Percentiles rank a stretch among this genome's conserved stretches.
phyloP scores from a whole-genome alignment of 2,329 filamentous ascomycete species.

The Cladosporium austrohemisphaericum region DNA sequence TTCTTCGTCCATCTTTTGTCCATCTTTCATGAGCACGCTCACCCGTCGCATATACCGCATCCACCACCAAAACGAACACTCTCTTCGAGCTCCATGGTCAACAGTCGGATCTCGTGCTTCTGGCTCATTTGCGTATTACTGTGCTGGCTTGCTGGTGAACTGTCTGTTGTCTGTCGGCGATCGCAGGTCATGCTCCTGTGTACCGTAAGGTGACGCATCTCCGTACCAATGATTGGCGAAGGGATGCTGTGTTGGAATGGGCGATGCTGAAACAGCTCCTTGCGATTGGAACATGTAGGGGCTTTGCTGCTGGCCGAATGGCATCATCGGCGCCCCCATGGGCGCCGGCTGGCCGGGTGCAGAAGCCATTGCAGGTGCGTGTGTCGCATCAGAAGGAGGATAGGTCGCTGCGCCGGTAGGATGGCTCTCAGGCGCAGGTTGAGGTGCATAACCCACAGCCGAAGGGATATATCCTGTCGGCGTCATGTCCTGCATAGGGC shows the following conservation, averaged over 20 bases:
- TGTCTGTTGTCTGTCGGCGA: neutral
- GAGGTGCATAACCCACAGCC: slow-evolving; percentile 1
- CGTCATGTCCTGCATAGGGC: neutral
- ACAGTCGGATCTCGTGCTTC: neutral
- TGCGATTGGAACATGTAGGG: slow-evolving; percentile 14
- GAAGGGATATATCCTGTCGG: neutral
- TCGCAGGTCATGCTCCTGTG: neutral
- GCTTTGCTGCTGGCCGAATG: neutral
- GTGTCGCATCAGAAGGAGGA: neutral
- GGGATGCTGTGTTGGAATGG: neutral
- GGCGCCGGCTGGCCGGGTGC: neutral
- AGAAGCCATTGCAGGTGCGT: neutral
- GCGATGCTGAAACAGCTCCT: slow-evolving; percentile 1
- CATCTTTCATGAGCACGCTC: too few relatives aligned
- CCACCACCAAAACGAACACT: too few relatives aligned
- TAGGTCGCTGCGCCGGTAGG: neutral
- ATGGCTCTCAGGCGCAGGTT: slow-evolving; percentile 1
- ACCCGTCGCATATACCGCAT: too few relatives aligned
- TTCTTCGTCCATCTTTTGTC: too few relatives aligned
- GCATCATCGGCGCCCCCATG: slow-evolving; percentile 1
- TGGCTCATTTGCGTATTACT: neutral
- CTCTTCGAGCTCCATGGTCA: too few relatives aligned
- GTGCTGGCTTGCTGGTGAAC: neutral
- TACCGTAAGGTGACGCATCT: neutral
- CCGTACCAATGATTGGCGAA: slow-evolving; percentile 5